Base-by-base conservation (phyloP, 2,329 filamentous ascomycete genomes). In the Neopestalotiopsis clavispora region DNA sequence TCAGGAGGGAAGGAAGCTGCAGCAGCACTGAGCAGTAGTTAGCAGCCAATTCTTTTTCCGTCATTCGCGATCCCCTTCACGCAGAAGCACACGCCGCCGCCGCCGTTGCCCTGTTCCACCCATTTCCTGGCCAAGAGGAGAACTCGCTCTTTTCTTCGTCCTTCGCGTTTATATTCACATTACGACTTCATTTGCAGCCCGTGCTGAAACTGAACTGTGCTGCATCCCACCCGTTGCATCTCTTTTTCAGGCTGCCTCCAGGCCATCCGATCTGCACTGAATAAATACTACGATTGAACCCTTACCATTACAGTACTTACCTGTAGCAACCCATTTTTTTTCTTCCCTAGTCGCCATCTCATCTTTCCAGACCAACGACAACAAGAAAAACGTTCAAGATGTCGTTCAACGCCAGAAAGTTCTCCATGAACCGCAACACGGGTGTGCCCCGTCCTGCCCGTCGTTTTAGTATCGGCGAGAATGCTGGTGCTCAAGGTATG, bases 351-450 rank as follows among this genome's bases (percentile, higher is more conserved):
- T 59, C 23, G 32, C 13, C 23, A 28, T 20, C 34, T 45, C 32
- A 20, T 34, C 42, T 52, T 32, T 32, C 20, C 20, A 30, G 17
- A 65, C 49, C n/a, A 20, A 40, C 30, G 14, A 12, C 56, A 45
- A 38, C 61, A 63, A 62, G 23, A 28, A 68, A 72, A 69, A n/a
- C 72, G 70, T 71, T 71, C 76, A 81, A 74, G 67, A 86, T 86
- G 82, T 59, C 57, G 1, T 87, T 87, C 74, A 80, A 82, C 77
- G 85, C 84, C 69, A 87, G 89, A 81, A 90, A 90, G 78, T 91
- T 91, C 80, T 90, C 88, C 71, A 90, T 91, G 81, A 90, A 91
- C 80, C 85, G 88, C 76, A 87, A 90, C 76, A 90, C 89, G 66
- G 89, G 89, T 74, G 85, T 86, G 56, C 89, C 89, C 69, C 85